These are phyloP conservation scores for Phialemoniopsis sp. DNA, from an alignment of 2,329 filamentous ascomycete genomes.

Conservation along the genomic window DNA sequence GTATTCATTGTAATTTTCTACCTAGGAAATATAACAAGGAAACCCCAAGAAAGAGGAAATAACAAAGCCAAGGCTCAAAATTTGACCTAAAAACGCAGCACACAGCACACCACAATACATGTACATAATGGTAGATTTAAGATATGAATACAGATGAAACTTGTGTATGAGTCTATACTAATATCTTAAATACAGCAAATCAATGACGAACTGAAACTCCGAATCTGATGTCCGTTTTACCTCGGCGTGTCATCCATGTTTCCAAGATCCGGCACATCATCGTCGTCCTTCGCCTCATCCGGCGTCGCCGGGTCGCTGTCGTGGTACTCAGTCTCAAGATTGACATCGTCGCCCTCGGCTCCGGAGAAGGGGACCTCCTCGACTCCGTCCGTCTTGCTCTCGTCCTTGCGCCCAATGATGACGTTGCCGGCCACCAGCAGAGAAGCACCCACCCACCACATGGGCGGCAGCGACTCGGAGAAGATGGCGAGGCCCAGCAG, in stretches of 20 bases:
- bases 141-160: too few species aligned
- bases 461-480: constrained; percentile 62
- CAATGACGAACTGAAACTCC: too few species aligned
- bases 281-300: constrained; percentile 15
- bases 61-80: too few species aligned
- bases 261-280: constrained; percentile 16
- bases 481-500: constrained; percentile 68
- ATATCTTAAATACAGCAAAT: too few species aligned
- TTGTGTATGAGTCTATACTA: too few species aligned
- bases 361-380: constrained; percentile 5
- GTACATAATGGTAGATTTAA: too few species aligned
- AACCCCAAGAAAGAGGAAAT: too few species aligned
- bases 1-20: too few species aligned
- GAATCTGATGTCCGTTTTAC: too few species aligned
- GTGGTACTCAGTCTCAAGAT: constrained; percentile 22
- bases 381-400: constrained; percentile 22
- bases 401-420: constrained; percentile 69
- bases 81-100: too few species aligned
- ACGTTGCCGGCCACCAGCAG: constrained; percentile 74
- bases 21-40: too few species aligned
- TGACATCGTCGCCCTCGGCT: constrained; percentile 16
- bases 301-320: constrained; percentile 7
- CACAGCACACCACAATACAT: too few species aligned
- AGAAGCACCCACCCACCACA: constrained; percentile 74
- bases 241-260: constrained; percentile 4